Percentiles rank a stretch among this genome's conserved stretches.
Conservation (phyloP, 495 filamentous ascomycete species). For the Xylaria longipes region DNA sequence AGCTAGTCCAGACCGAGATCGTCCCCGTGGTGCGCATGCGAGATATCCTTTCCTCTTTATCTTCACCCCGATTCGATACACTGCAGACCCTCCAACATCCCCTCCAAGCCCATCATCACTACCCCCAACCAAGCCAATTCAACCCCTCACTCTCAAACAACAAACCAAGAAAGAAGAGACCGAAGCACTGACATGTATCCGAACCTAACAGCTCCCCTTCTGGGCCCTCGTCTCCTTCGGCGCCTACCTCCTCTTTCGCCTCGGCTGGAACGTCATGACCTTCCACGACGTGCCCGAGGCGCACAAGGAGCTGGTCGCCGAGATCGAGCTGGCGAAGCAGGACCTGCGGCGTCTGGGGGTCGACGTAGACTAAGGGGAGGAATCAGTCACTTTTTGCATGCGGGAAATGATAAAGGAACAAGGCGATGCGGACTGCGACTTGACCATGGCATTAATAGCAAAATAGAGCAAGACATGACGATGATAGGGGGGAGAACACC, state of each 20-base stretch:
- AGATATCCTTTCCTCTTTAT: not conserved
- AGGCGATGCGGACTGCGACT: not conserved
- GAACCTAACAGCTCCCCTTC: slow-evolving; percentile 74
- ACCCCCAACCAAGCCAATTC: not conserved
- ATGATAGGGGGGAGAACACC: not conserved
- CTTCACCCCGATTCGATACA: not conserved
- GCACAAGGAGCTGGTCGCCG: slow-evolving; percentile 84
- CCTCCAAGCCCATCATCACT: not conserved
- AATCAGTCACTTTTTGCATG: not conserved
- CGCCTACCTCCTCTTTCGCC: slow-evolving; percentile 88
- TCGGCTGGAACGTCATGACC: slow-evolving; percentile 89
- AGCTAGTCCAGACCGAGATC: slow-evolving; percentile 72
- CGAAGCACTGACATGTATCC: slow-evolving; percentile 1
- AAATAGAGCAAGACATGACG: not conserved
- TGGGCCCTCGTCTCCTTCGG: slow-evolving; percentile 92
- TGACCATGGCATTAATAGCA: not conserved
- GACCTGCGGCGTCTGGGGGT: slow-evolving; percentile 74
- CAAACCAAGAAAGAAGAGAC: not conserved
- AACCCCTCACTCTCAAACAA: not conserved
- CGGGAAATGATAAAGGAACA: not conserved
- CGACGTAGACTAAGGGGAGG: slow-evolving; percentile 64
- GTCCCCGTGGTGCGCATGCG: slow-evolving; percentile 67
- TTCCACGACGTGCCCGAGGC: slow-evolving; percentile 96
- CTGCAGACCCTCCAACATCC: not conserved
- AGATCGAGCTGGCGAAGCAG: slow-evolving; percentile 72